A percentile compares a stretch with the other conserved stretches of the same genome.
Evolutionary conservation across 768 basidiomycete species (phyloP).

Genomic region (Lactarius hatsudake): DNA sequence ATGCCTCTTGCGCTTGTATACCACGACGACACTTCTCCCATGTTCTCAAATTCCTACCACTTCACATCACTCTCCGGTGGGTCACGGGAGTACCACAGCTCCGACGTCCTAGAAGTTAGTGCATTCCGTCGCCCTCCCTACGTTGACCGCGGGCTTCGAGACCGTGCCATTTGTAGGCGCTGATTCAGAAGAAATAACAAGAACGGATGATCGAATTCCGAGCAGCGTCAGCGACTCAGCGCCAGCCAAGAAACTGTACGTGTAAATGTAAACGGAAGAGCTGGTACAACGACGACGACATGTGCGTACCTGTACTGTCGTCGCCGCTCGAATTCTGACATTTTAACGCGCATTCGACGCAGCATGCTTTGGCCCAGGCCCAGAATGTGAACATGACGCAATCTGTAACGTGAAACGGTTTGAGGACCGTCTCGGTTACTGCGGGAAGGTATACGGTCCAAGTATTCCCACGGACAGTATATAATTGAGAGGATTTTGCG

Average conservation of each 20-base stretch:
- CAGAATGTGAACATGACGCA: neutral
- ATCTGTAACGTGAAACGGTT: neutral
- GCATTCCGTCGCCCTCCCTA: neutral
- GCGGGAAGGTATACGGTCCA: neutral
- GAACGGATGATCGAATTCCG: too few species aligned
- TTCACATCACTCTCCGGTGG: neutral
- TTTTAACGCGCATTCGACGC: neutral
- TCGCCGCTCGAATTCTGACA: neutral
- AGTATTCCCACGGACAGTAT: neutral
- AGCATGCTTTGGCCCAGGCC: neutral
- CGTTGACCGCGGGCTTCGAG: too few species aligned
- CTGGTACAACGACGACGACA: neutral
- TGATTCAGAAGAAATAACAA: too few species aligned
- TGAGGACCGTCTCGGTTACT: neutral
- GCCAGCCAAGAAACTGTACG: too few species aligned
- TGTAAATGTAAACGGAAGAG: neutral
- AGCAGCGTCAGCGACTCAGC: too few species aligned
- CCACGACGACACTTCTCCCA: neutral
- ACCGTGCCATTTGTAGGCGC: too few species aligned
- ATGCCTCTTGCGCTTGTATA: neutral
- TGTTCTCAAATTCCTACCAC: neutral
- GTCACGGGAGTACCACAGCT: neutral
- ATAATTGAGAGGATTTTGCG: neutral
- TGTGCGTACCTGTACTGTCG: neutral
- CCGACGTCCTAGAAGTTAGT: neutral